These are phyloP conservation scores for Hortaea werneckii DNA, from an alignment of 2,329 filamentous ascomycete genomes.

Conservation along the genomic window DNA sequence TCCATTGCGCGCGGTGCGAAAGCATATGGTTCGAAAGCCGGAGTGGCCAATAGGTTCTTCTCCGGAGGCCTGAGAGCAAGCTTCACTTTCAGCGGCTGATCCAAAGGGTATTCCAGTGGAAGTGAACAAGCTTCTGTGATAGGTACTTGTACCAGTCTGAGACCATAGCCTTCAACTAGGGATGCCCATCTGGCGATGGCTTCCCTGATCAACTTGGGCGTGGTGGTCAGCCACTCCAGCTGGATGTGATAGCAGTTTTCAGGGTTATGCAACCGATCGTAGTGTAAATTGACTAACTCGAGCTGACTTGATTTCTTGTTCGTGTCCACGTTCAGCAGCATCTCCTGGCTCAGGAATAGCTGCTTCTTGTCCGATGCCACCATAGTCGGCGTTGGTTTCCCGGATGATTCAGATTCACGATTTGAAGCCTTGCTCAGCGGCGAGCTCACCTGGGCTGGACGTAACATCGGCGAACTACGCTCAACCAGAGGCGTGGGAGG, in stretches of 20 bases:
- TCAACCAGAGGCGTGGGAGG: constrained; percentile 69
- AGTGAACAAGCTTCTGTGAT: constrained; percentile 76
- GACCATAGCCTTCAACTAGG: constrained; percentile 73
- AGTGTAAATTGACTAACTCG: constrained; percentile 86
- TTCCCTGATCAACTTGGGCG: constrained; percentile 89
- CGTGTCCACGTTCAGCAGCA: constrained; percentile 90
- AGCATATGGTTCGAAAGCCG: constrained; percentile 52
- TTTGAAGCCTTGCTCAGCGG: neutral
- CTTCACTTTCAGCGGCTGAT: constrained; percentile 64
- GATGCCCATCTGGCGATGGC: constrained; percentile 76
- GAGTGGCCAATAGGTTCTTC: constrained; percentile 47
- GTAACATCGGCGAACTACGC: constrained; percentile 21
- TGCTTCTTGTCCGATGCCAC: constrained; percentile 45
- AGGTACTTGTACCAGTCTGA: constrained; percentile 86
- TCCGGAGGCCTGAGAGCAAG: constrained; percentile 60
- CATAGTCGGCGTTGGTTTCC: constrained; percentile 26
- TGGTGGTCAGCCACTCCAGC: constrained; percentile 96
- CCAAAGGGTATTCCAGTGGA: constrained; percentile 71
- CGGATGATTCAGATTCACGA: constrained; percentile 17
- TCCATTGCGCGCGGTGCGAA: constrained; percentile 52
- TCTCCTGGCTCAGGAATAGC: constrained; percentile 78
- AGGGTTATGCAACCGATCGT: constrained; percentile 91
- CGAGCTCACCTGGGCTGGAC: constrained; percentile 8
- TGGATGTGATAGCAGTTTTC: constrained; percentile 98
- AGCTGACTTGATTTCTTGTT: constrained; percentile 79